Conservation (phyloP, 2,329 filamentous ascomycete genomes). For the Neobulgaria alba region DNA sequence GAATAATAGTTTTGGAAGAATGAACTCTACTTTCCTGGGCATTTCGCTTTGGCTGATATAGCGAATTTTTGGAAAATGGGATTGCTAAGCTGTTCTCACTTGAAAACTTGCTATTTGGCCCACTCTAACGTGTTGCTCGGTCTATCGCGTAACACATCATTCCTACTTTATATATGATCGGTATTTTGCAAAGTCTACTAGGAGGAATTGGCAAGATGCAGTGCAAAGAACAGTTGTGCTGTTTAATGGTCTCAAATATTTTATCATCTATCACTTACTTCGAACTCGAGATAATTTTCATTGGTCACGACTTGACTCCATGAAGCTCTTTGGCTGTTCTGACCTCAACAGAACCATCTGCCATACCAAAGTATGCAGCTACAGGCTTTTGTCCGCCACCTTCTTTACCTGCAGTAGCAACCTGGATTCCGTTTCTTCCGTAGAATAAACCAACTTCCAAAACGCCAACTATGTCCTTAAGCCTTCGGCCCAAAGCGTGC, state of each 20-base stretch:
- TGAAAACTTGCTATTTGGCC: too few species aligned
- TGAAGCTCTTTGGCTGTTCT: conserved; percentile 32
- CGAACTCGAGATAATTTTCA: conserved; percentile 1
- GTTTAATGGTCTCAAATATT: too few species aligned
- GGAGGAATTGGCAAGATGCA: too few species aligned
- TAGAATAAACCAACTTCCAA: conserved; percentile 88
- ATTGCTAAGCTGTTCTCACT: too few species aligned
- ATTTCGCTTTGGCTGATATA: too few species aligned
- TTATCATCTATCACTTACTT: neutral
- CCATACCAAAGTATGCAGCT: conserved; percentile 90
- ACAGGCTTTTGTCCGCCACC: conserved; percentile 81
- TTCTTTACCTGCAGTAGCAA: conserved; percentile 47
- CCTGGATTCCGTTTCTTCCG: conserved; percentile 68
- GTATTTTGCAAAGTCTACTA: too few species aligned
- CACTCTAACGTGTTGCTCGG: too few species aligned
- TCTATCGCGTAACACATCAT: too few species aligned
- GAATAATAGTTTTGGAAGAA: too few species aligned
- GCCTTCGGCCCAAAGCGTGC: conserved; percentile 58
- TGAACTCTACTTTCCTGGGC: too few species aligned
- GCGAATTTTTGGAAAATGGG: too few species aligned
- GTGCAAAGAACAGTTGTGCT: neutral
- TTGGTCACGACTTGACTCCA: conserved; percentile 22
- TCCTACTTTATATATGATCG: too few species aligned
- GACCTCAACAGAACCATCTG: conserved; percentile 60
- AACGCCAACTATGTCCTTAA: conserved; percentile 79